A percentile compares a stretch with the other conserved stretches of the same genome.
Evolutionary conservation across 305 asterid species (phyloP).

Genomic region (Fraxinus ornus): DNA sequence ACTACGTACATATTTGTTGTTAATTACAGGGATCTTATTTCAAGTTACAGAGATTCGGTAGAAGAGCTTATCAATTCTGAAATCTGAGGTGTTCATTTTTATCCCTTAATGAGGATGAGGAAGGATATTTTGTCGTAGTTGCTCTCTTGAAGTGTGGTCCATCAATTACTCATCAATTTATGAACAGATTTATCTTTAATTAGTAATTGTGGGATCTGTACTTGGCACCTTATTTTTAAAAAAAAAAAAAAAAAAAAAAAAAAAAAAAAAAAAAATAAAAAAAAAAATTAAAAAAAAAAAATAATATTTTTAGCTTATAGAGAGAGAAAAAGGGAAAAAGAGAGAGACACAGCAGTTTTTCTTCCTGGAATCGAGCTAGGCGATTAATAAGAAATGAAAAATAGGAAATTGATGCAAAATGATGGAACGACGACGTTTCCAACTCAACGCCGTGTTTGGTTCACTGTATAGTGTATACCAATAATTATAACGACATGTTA

Average conservation of each 20-base stretch:
- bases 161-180: neutral
- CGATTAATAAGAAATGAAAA: neutral
- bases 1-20: constrained; percentile 15
- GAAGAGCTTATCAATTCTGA: constrained; percentile 68
- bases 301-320: too few relatives aligned
- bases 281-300: neutral
- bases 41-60: constrained; percentile 58
- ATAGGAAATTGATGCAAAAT: neutral
- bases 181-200: neutral
- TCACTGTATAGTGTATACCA: neutral
- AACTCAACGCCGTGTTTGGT: neutral
- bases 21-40: constrained; percentile 67
- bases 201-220: neutral
- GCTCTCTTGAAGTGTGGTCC: constrained; percentile 7
- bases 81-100: constrained; percentile 27
- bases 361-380: neutral
- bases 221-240: neutral
- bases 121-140: neutral
- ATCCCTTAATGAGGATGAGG: neutral
- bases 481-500: too few relatives aligned
- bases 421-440: neutral
- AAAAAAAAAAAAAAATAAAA: neutral
- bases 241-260: neutral
- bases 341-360: neutral
- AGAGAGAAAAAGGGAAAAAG: neutral